phyloP scores from a whole-genome alignment of 768 basidiomycete genomes.

The Auricularia heimuer region DNA sequence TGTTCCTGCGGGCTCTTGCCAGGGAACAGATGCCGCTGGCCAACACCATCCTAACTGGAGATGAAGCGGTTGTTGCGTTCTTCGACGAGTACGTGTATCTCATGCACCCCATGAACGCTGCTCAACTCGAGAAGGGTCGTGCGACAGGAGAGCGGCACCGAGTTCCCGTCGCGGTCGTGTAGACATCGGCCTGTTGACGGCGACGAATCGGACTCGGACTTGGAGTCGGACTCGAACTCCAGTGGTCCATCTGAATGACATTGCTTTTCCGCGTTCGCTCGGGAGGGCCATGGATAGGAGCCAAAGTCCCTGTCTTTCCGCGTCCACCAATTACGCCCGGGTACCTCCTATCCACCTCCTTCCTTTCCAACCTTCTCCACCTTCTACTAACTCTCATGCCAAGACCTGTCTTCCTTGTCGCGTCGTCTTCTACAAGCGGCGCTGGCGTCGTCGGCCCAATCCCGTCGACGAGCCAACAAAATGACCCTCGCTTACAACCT shows the following conservation, averaged over 20 bases:
- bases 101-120: background rate
- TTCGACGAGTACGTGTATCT: slow-evolving; percentile 56
- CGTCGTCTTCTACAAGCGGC: background rate
- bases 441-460: background rate
- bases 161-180: background rate
- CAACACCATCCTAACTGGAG: slow-evolving; percentile 20
- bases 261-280: too few relatives aligned
- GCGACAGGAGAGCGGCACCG: background rate
- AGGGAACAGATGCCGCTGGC: slow-evolving; percentile 14
- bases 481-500: background rate
- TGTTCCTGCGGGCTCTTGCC: slow-evolving; percentile 28
- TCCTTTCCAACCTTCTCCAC: background rate
- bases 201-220: background rate
- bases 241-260: too few relatives aligned
- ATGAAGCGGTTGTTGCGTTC: slow-evolving; percentile 45
- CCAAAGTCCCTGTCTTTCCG: background rate
- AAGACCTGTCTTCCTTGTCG: background rate
- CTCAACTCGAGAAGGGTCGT: background rate
- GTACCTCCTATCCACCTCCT: background rate
- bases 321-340: background rate
- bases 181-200: background rate
- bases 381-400: background rate
- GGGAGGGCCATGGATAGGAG: background rate
- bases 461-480: background rate
- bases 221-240: too few relatives aligned